Evolutionary conservation across 768 basidiomycete genomes (phyloP).

Genomic region (Lactarius sanguifluus): DNA sequence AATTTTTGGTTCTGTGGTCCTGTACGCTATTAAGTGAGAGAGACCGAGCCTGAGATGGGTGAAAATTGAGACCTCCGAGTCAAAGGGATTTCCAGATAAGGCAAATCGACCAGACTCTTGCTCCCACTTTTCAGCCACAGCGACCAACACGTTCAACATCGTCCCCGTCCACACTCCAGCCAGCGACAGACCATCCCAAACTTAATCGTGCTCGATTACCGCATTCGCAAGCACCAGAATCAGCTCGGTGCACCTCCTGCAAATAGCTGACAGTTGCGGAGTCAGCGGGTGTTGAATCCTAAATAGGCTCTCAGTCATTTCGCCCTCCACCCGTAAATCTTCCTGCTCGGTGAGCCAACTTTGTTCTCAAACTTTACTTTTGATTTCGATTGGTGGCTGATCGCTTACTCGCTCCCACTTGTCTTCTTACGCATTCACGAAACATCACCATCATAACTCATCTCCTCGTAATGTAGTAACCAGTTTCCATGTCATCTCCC

Average conservation of each 20-base stretch:
- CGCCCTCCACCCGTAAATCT: constrained; percentile 33
- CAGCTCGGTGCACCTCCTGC: background rate
- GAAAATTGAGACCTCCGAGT: constrained; percentile 11
- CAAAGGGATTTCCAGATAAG: constrained; percentile 21
- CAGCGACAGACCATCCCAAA: constrained; percentile 15
- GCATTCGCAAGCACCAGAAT: constrained; percentile 11
- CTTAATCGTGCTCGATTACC: constrained; percentile 4
- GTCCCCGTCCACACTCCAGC: constrained; percentile 1
- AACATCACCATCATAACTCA: background rate
- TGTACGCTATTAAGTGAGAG: too few relatives aligned
- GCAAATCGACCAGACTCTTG: constrained; percentile 18
- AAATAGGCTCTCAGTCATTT: constrained; percentile 32
- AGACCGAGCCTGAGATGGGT: background rate
- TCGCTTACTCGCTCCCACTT: constrained; percentile 14
- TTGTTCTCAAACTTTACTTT: constrained; percentile 31
- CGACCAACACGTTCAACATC: constrained; percentile 23
- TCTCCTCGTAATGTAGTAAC: constrained; percentile 18
- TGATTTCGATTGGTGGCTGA: constrained; percentile 32
- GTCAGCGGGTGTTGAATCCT: constrained; percentile 32
- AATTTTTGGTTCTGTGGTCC: too few relatives aligned
- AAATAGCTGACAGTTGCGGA: constrained; percentile 26
- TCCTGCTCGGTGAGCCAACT: constrained; percentile 34
- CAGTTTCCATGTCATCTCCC: constrained; percentile 27
- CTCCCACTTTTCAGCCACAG: constrained; percentile 27
- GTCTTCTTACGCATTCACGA: constrained; percentile 6